These are phyloP conservation scores for Eleusine coracana DNA, from an alignment of 176 grass and related monocot species.

Conservation along the genomic window DNA sequence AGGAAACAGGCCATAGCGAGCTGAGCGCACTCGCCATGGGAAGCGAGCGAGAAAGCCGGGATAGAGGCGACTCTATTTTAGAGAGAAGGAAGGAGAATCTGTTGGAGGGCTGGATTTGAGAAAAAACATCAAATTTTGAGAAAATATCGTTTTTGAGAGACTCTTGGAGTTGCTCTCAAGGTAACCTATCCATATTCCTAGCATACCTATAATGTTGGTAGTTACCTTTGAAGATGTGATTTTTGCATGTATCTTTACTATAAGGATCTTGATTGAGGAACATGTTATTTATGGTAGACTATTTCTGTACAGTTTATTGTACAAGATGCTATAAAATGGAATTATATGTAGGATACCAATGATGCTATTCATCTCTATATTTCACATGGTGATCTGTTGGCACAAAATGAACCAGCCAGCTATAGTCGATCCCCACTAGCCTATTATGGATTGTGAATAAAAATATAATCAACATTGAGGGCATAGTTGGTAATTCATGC, in stretches of 20 bases:
- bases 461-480: neutral
- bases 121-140: no score
- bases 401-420: neutral
- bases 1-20: no score
- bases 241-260: neutral
- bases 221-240: neutral
- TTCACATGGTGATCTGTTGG: neutral
- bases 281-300: neutral
- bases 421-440: neutral
- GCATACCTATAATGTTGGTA: neutral
- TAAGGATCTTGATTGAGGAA: neutral
- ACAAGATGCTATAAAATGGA: neutral
- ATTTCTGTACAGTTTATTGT: neutral
- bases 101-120: no score
- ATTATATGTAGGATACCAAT: neutral
- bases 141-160: no score
- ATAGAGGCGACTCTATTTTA: no score
- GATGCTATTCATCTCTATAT: neutral
- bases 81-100: no score
- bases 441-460: neutral
- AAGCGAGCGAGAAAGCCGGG: no score
- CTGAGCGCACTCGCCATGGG: no score
- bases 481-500: neutral
- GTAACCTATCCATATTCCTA: constrained; percentile 18
- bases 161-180: neutral